phyloP scores from a whole-genome alignment of 192 early-diverging fungal genomes.

The Backusella westeae region DNA sequence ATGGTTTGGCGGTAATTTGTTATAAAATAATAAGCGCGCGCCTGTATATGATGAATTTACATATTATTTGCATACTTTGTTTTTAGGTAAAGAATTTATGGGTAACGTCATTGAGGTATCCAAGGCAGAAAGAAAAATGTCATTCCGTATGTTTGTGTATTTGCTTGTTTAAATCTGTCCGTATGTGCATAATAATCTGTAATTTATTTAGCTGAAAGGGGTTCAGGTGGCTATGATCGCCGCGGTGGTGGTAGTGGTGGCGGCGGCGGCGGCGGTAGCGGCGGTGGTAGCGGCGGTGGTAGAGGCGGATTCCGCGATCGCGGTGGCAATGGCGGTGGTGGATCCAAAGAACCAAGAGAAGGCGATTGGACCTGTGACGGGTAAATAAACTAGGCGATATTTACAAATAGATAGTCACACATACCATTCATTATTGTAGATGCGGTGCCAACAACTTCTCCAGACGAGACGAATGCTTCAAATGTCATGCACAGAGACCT shows the following conservation, averaged over 20 bases:
- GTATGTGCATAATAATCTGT: too few relatives aligned
- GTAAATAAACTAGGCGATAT: constrained; percentile 26
- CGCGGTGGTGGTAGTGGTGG: constrained; percentile 46
- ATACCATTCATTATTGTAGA: constrained; percentile 28
- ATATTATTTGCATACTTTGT: too few relatives aligned
- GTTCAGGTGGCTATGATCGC: constrained; percentile 22
- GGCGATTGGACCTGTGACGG: constrained; percentile 60
- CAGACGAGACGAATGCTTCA: constrained; percentile 58
- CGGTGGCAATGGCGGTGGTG: constrained; percentile 38
- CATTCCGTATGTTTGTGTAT: constrained; percentile 29
- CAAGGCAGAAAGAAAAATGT: constrained; percentile 55
- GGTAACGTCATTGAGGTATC: constrained; percentile 60
- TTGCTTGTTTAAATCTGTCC: not conserved
- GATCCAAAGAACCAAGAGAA: constrained; percentile 42
- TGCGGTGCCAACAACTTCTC: constrained; percentile 71
- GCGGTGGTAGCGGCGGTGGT: constrained; percentile 39
- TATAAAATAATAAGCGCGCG: constrained; percentile 20
- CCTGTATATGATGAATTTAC: not conserved
- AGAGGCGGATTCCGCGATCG: constrained; percentile 42
- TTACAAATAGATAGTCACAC: not conserved
- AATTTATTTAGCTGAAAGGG: constrained; percentile 7
- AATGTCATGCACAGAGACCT: constrained; percentile 59
- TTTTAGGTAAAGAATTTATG: constrained; percentile 49
- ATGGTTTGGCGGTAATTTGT: constrained; percentile 62
- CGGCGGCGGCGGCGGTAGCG: constrained; percentile 35